A percentile compares a stretch with the other conserved stretches of the same genome.
These are phyloP conservation scores for Globisporangium rhizosaccharum DNA, from an alignment of 352 stramenopile genomes.

Conservation along the genomic window DNA sequence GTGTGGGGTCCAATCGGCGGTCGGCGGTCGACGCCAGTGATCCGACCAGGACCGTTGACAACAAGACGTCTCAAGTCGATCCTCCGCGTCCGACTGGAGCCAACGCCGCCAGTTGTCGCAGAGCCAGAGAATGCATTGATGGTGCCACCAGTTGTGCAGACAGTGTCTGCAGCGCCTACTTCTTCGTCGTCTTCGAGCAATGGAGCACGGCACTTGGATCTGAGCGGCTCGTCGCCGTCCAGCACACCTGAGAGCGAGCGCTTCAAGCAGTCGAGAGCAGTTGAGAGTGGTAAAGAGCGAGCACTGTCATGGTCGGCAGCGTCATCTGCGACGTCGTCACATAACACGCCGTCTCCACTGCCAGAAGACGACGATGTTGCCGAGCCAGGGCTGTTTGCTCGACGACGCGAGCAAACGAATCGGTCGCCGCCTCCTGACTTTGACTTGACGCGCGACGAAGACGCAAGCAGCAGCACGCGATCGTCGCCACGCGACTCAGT, in stretches of 20 bases:
- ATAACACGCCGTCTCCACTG: not conserved
- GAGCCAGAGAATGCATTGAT: conserved; percentile 49
- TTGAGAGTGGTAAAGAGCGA: not conserved
- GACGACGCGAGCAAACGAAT: conserved; percentile 60
- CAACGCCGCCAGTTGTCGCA: conserved; percentile 26
- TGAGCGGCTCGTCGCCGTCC: not conserved
- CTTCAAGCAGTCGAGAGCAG: not conserved
- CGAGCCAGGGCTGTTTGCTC: not conserved
- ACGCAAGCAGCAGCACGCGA: not conserved
- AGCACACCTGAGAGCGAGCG: not conserved
- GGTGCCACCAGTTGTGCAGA: conserved; percentile 45
- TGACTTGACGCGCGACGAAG: conserved; percentile 57
- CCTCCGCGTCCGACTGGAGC: conserved; percentile 24
- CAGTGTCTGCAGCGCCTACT: conserved; percentile 13
- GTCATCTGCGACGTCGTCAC: too few species aligned
- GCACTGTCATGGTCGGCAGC: not conserved
- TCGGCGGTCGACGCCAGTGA: not conserved
- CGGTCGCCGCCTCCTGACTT: conserved; percentile 57
- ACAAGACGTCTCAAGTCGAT: conserved; percentile 21
- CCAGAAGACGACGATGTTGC: not conserved
- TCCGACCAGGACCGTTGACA: conserved; percentile 23
- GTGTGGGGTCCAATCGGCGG: conserved; percentile 4
- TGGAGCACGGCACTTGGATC: not conserved
- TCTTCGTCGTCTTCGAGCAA: not conserved
- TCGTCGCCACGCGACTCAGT: not conserved